Evolutionary conservation across 1,139 yeast genomes (phyloP), one percentile per base, ranked within the genome.

Genomic region (Yamadazyma blattariae): DNA sequence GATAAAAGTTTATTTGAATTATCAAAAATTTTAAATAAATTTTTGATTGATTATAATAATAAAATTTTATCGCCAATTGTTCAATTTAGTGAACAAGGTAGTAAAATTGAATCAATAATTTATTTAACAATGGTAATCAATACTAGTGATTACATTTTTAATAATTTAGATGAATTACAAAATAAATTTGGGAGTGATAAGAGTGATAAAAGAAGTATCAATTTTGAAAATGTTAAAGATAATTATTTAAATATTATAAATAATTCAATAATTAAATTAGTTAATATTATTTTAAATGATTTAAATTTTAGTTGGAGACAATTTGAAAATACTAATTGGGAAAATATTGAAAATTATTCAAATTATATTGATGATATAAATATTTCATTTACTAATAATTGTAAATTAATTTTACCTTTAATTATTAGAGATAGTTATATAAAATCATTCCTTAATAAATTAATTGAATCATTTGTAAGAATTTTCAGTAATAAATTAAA

Each of bases 61-160:
- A 74, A 73, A 43, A 71, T 89, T 4, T 63, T 92, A 32, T 60
- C 65, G 16, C 81, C 88, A 1, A 69, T 79, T 13, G 48, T 89
- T 21, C 50, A 60, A 8, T 42, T 50, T 12, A 23, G 29, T 25
- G 58, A 54, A 17, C 48, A 51, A 32, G 48, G 47, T 7, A 43
- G 35, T 23, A 57, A 53, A 0, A 45, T 68, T 9, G 94, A 85
- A 44, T 81, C 86, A 1, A 64, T 86, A 18, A 74, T 73, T 35
- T 77, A 84, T 38, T 71, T 86, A 1, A 82, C 95, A 19, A 65
- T 87, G 57, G 74, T 89, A 9, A 61, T 92, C 22, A 87, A 89
- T 48, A 92, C 98, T 0, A 89, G 96, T 1, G 96, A 92, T 52
- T 92, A 90, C 57, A 82, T 95, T 41, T 75, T 86, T 20, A 71